These are phyloP conservation scores for Suhomyces chickasaworum DNA, from an alignment of 1,139 yeast species.

Conservation along the genomic window DNA sequence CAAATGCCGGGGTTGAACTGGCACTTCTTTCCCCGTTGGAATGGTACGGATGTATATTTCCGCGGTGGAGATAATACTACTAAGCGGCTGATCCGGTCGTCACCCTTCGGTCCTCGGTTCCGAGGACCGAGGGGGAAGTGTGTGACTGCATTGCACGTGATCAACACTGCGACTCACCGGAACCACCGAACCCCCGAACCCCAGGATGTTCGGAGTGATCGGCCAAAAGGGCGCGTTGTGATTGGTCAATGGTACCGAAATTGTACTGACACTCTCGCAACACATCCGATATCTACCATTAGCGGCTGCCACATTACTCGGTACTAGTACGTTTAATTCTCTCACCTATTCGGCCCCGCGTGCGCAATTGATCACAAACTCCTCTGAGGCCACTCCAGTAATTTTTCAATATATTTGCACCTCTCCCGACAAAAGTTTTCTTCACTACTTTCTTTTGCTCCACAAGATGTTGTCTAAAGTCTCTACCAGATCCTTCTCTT, in stretches of 20 bases:
- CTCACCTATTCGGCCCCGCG: conserved; percentile 3
- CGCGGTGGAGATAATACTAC: too few relatives aligned
- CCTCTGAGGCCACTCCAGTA: background rate
- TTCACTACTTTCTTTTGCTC: conserved; percentile 7
- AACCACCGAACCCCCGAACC: background rate
- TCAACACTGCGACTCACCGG: too few relatives aligned
- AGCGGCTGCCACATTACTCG: background rate
- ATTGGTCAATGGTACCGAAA: conserved; percentile 10
- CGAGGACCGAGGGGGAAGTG: background rate
- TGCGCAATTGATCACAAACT: background rate
- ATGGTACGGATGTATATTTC: too few relatives aligned
- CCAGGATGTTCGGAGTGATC: conserved; percentile 12
- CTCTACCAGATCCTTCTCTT: conserved; percentile 68
- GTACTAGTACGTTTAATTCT: background rate
- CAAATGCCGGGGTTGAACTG: too few relatives aligned
- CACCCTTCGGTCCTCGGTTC: background rate
- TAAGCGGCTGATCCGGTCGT: too few relatives aligned
- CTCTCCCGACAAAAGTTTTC: conserved; percentile 9
- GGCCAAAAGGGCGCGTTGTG: conserved; percentile 12
- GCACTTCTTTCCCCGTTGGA: too few relatives aligned
- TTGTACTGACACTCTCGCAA: background rate
- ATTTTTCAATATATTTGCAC: conserved; percentile 11
- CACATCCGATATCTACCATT: background rate
- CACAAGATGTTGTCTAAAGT: conserved; percentile 46
- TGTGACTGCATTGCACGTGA: conserved; percentile 6